phyloP scores from a whole-genome alignment of 176 grass and related monocot genomes.

The Raddia guianensis region DNA sequence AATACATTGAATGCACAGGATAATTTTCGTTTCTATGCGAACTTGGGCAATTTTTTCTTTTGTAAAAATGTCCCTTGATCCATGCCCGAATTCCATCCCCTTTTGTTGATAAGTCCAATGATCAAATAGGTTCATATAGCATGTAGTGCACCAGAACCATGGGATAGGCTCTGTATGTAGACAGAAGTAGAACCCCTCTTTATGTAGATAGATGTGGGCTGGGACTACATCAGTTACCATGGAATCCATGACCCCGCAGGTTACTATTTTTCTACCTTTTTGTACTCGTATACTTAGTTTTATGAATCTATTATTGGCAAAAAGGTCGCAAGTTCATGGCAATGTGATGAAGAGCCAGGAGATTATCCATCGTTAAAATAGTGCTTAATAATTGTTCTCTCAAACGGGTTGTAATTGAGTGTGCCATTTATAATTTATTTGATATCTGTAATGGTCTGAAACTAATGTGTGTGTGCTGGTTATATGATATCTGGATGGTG shows the following conservation, averaged over 20 bases:
- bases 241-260: not conserved
- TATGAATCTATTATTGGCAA: not conserved
- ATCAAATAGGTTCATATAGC: conserved; percentile 1
- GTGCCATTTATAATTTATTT: not conserved
- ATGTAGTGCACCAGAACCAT: not conserved
- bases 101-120: conserved; percentile 18
- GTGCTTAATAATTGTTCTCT: not conserved
- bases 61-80: not conserved
- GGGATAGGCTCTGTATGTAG: not conserved
- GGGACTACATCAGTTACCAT: not conserved
- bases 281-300: not conserved
- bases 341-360: conserved; percentile 7
- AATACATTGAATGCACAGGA: not conserved
- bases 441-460: conserved; percentile 26
- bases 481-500: conserved; percentile 14
- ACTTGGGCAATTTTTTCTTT: not conserved
- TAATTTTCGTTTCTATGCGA: not conserved
- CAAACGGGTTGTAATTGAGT: conserved; percentile 10
- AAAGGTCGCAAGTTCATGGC: not conserved
- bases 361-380: not conserved
- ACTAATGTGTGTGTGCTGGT: not conserved
- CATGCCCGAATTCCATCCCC: not conserved
- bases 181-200: not conserved
- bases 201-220: conserved; percentile 17
- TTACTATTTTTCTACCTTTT: not conserved